Base-by-base conservation (phyloP, 345 rosid genomes). In the Punica granatum region DNA sequence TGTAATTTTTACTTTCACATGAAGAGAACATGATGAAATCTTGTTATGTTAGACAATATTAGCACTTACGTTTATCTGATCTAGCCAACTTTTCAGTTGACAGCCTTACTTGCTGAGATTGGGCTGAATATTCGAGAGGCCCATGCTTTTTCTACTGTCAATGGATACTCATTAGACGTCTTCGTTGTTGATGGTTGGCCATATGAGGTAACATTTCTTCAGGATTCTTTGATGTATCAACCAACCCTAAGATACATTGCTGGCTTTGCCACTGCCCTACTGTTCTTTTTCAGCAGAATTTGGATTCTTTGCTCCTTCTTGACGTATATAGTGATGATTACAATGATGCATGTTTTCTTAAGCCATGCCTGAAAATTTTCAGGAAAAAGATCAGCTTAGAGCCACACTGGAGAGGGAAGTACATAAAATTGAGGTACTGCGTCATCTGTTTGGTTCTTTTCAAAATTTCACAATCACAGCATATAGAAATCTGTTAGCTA, bases 141-240 rank as follows among this genome's bases (percentile, higher is more conserved):
- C 18, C 99, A 94, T 71, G 99, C 84, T 42, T 91, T 94, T 82
- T 94, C 99, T 67, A 91, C 99, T 6, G 83, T 76, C 13, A 95
- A 94, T 73, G 97, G 99, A 65, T 94, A 77, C 80, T 94, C 99
- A 58, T 81, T 94, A 35, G 99, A 94, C 84, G 97, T 91, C 70
- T 94, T 94, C 80, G 97, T 94, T 65, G 97, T 94, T 77, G 99
- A 94, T 71, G 97, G 99, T 78, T 94, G 97, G 99, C 96, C 90
- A n/a, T 91, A 73, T 73, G 97, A 94, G 99, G 99, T 91, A 82
- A n/a, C 12, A 31, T 28, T 62, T 7, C 9, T n/a, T 23, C 28
- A 30, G 0, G 19, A 39, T 25, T 31, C 46, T 37, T 12, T 68
- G 28, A 30, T 25, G 33, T 30, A 30, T 60, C 36, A 35, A 7